phyloP scores from a whole-genome alignment of 2,329 filamentous ascomycete species.

The Epichloe festucae region DNA sequence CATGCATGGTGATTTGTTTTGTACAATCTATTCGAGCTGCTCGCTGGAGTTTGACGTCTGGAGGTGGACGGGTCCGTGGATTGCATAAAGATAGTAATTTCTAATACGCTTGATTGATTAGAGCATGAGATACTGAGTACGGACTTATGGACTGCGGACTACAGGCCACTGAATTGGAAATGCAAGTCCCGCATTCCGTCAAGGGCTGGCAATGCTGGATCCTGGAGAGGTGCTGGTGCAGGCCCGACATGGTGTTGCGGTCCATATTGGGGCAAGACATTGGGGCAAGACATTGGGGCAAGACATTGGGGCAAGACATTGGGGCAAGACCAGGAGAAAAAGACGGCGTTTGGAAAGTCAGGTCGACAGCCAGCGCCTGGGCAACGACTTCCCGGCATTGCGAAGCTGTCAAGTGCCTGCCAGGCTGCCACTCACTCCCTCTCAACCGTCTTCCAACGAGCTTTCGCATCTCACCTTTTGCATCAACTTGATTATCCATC shows the following conservation, averaged over 20 bases:
- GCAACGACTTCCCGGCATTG: too few relatives aligned
- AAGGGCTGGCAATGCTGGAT: too few relatives aligned
- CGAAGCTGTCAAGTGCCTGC: too few relatives aligned
- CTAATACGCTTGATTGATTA: not conserved
- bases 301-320: not conserved
- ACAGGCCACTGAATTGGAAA: not conserved
- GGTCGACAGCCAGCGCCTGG: too few relatives aligned
- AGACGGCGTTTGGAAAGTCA: too few relatives aligned
- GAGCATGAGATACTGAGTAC: not conserved
- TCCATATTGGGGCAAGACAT: not conserved
- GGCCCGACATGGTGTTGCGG: not conserved
- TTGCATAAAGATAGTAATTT: slow-evolving; percentile 3
- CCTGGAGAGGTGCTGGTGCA: not conserved
- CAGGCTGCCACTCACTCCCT: too few relatives aligned
- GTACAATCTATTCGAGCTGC: not conserved
- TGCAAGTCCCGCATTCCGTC: not conserved
- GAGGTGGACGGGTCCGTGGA: not conserved
- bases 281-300: not conserved
- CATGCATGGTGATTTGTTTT: not conserved
- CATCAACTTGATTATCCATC: too few relatives aligned
- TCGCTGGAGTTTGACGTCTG: slow-evolving; percentile 3
- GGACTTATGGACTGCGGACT: not conserved
- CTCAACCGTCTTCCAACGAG: too few relatives aligned
- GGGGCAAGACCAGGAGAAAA: not conserved
- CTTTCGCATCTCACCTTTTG: too few relatives aligned